Evolutionary conservation across 192 early-diverging fungal genomes (phyloP).

Genomic region (Linnemannia schmuckeri): DNA sequence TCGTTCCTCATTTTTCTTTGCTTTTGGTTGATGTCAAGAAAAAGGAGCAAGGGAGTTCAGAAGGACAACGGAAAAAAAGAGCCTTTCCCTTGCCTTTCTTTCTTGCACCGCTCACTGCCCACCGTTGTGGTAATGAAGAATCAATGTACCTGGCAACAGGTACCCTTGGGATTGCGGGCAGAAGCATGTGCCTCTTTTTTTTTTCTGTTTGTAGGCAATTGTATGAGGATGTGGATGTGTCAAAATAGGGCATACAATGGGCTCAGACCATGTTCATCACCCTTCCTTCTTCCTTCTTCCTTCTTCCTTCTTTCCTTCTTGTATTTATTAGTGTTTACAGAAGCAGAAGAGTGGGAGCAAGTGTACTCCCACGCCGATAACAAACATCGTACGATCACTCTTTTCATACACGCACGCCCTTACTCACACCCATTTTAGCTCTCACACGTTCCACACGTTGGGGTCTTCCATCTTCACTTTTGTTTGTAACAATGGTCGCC

Average conservation of each 20-base stretch:
- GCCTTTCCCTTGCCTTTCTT: neutral
- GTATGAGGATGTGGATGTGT: neutral
- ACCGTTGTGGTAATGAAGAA: neutral
- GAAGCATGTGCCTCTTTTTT: neutral
- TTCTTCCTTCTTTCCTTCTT: neutral
- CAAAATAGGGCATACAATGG: neutral
- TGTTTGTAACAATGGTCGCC: neutral
- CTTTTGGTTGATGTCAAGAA: neutral
- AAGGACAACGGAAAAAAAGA: neutral
- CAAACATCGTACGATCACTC: neutral
- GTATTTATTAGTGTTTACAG: neutral
- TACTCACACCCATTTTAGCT: neutral
- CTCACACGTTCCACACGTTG: neutral
- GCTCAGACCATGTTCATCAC: conserved; percentile 5
- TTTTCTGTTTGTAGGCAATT: neutral
- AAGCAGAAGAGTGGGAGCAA: neutral
- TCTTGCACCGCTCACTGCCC: too few species aligned
- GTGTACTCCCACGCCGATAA: neutral
- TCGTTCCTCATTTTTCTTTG: neutral
- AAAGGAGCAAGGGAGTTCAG: neutral
- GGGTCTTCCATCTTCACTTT: neutral
- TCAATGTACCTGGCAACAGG: neutral
- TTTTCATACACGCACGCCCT: neutral
- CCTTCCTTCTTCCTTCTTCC: neutral
- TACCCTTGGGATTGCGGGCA: neutral